These are phyloP conservation scores for Chiua virens DNA, from an alignment of 768 basidiomycete genomes.

Conservation along the genomic window DNA sequence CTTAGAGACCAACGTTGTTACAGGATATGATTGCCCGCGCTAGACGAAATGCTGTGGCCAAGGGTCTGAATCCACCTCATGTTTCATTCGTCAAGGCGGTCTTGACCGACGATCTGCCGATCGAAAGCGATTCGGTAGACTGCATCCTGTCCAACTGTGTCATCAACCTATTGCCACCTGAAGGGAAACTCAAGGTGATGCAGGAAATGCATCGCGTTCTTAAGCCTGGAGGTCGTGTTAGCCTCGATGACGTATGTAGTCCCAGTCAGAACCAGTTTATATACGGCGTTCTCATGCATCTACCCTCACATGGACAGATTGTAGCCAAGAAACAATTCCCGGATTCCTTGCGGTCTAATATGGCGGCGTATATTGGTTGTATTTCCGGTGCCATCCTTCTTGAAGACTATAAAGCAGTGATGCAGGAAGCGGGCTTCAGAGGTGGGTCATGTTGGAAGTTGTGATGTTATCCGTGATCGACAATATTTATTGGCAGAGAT, in stretches of 20 bases:
- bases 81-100: constrained; percentile 48
- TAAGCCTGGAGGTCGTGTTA: constrained; percentile 56
- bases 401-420: constrained; percentile 38
- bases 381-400: constrained; percentile 45
- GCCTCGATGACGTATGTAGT: constrained; percentile 47
- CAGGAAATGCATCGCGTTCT: constrained; percentile 50
- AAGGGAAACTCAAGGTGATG: constrained; percentile 41
- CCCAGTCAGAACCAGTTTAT: not conserved
- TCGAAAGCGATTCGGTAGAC: constrained; percentile 48
- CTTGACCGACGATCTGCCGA: constrained; percentile 46
- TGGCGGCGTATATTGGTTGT: constrained; percentile 44
- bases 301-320: constrained; percentile 33
- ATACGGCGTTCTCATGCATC: not conserved
- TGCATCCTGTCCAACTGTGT: constrained; percentile 61
- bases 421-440: constrained; percentile 42
- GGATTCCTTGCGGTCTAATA: constrained; percentile 39
- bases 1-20: not conserved
- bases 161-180: constrained; percentile 46
- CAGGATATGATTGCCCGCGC: constrained; percentile 55
- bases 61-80: constrained; percentile 45
- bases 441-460: constrained; percentile 25
- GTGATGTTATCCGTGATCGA: not conserved
- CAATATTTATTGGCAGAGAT: constrained; percentile 32
- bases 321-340: constrained; percentile 46
- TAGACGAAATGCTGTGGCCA: constrained; percentile 42